Evolutionary conservation across 2,329 filamentous ascomycete genomes (phyloP), one percentile per base, ranked within the genome.

Genomic region (Diaporthe sp.): DNA sequence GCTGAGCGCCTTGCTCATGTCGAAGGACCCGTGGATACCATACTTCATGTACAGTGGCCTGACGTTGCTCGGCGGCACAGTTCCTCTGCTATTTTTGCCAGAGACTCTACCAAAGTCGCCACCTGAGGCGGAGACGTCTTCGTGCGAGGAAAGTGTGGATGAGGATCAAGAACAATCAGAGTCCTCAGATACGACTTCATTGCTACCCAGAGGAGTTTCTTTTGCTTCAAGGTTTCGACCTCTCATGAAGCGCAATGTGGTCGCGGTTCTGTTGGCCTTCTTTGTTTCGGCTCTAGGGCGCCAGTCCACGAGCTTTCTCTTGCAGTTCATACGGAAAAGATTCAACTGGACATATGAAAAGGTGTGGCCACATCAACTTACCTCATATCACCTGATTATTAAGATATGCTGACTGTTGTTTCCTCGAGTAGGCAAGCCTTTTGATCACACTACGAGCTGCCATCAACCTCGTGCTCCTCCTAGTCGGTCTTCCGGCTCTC

Each of bases 341-440:
- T 62, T 72, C 19, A 51, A 51, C 17, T 72, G 57, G 57, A 72
- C 55, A 17, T 72, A 72, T n/a, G 44, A 72, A 72, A 72, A 62
- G 71, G 71, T 72, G 19, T 17, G n/a, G 6, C 57, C 71, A 2
- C 34, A 31, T 8, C 10, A 37, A n/a, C 15, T n/a, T 22, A 17
- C 10, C 6, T 12, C 19, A n/a, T 10, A 15, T 5, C 9, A 22
- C 19, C 0, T 28, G 44, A 28, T 31, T 4, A 13, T 37, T 37
- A 25, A 25, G 19, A 8, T 25, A 17, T 53, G 22, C 71, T 72
- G 25, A 72, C 57, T 22, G 0, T 15, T n/a, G n/a, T 22, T 6
- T 17, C 6, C 34, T 31, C 31, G 6, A 10, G 19, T 25, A 72
- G 71, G 71, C 71, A n/a, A 72, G 44, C n/a, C 57, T 72, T 51